Evolutionary conservation across 2,329 filamentous ascomycete genomes (phyloP), one percentile per base, ranked within the genome.

Genomic region (Fusarium vanettenii): DNA sequence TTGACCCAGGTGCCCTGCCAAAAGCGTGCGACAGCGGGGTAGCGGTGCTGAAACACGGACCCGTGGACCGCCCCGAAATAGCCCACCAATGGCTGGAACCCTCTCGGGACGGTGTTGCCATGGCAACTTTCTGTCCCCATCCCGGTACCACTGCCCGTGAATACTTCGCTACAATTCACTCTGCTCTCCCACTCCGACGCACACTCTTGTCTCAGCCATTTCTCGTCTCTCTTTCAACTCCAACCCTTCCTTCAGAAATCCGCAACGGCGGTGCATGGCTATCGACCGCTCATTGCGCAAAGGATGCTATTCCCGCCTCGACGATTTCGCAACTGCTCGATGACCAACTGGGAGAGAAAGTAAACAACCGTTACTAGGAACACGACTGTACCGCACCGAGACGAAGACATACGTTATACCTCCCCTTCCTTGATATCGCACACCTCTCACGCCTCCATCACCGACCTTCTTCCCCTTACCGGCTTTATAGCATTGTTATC

Each of bases 321-420:
- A 78, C 74, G 60, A 78, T 67, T 75, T 66, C 65, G 41, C 64
- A 52, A 69, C 76, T 70, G 62, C 77, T 79, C 74, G 68, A 79
- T 78, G 77, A 79, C 76, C 76, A 60, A 31, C 35, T 64, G 76
- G 63, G 73, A 79, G 74, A 78, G 77, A 77, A 79, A 78, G 74
- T 79, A 79, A 79, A 79, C 77, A 79, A 65, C 45, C 70, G 18
- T 52, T 52, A 64, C 61, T 52, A 56, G 59, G 60, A 18, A 71
- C 67, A 60, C 76, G 67, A 74, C 48, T 64, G 62, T 33, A 71
- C 65, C 59, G 39, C 57, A 56, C 43, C 70, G 72, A 76, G 57
- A 77, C 74, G 31, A 67, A 66, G 48, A 72, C 27, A 45, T 59
- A 74, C 70, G 56, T 43, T 73, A 60, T 60, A 62, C 60, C 35